Evolutionary conservation across 2,329 filamentous ascomycete species (phyloP).

Genomic region (Cytospora piceae): DNA sequence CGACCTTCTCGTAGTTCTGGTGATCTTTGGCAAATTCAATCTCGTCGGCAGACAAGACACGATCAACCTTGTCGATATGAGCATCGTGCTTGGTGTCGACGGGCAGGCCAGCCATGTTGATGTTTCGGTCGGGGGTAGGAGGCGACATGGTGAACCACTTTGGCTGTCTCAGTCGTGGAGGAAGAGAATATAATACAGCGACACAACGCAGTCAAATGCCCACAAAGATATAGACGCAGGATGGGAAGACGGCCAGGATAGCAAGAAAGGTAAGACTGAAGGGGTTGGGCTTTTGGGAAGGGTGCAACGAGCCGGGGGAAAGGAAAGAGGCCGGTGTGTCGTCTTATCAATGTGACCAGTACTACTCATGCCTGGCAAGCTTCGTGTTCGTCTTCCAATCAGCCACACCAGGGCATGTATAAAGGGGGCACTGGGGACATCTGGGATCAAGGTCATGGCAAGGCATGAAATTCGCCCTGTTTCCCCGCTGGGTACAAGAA

Average conservation of each 20-base stretch:
- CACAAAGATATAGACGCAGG: neutral
- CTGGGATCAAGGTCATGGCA: neutral
- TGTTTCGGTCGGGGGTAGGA: conserved; percentile 1
- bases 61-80: conserved; percentile 25
- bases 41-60: conserved; percentile 36
- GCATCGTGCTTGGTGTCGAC: conserved; percentile 2
- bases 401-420: neutral
- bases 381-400: neutral
- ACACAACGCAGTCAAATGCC: too few relatives aligned
- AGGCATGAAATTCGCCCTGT: neutral
- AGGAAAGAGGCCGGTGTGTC: neutral
- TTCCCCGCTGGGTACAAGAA: neutral
- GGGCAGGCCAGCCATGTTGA: conserved; percentile 9
- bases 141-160: neutral
- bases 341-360: neutral
- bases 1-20: conserved; percentile 57
- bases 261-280: neutral
- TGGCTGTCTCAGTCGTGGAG: neutral
- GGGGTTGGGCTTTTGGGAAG: neutral
- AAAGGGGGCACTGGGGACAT: neutral
- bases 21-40: conserved; percentile 45
- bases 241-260: neutral
- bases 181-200: neutral
- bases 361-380: neutral
- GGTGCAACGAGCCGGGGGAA: neutral